Evolutionary conservation across 2,329 filamentous ascomycete genomes (phyloP).

Genomic region (Trichoderma harzianum): DNA sequence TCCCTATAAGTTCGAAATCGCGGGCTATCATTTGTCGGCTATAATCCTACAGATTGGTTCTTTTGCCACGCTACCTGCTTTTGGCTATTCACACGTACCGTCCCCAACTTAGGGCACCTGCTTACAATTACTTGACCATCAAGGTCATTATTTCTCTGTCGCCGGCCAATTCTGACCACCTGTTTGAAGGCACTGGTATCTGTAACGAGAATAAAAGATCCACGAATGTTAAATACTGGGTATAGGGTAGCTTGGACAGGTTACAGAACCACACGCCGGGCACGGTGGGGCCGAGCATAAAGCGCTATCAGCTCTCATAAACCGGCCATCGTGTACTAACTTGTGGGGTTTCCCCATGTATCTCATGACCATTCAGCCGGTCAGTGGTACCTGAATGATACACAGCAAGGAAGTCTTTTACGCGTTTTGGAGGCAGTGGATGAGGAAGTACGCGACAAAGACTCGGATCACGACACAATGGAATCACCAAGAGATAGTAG

Average conservation of each 20-base stretch:
- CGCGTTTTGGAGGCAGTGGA: neutral
- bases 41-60: constrained; percentile 1
- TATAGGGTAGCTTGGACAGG: neutral
- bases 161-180: neutral
- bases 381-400: neutral
- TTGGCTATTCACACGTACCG: neutral
- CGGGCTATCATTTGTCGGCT: neutral
- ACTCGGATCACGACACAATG: neutral
- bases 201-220: neutral
- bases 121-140: neutral
- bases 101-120: neutral
- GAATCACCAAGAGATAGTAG: neutral
- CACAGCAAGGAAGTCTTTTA: neutral
- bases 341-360: neutral
- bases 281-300: neutral
- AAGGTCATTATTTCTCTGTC: neutral
- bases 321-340: neutral
- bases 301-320: neutral
- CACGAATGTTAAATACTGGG: neutral
- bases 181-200: neutral
- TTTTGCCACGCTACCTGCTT: neutral
- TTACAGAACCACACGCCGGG: neutral
- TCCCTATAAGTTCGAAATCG: neutral
- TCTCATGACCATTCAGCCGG: neutral
- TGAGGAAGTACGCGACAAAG: neutral